Evolutionary conservation across 1,284 basidiomycete species (phyloP).

Genomic region (Microbotryum saponariae): DNA sequence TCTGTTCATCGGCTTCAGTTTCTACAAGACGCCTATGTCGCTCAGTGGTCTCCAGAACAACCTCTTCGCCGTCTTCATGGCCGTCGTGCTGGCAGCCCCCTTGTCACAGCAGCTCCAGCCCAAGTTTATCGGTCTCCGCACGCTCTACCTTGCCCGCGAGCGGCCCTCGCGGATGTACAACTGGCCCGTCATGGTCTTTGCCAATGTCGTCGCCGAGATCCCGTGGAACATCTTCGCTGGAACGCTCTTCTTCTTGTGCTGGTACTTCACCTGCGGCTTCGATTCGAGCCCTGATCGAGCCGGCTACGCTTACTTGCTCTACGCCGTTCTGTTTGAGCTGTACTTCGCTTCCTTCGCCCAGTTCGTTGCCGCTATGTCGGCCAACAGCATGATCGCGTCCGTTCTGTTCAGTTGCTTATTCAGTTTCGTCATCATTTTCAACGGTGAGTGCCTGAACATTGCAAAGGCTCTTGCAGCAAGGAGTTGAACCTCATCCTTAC

Average conservation of each 20-base stretch:
- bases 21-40: slow-evolving; percentile 60
- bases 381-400: slow-evolving; percentile 52
- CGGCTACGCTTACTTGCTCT: slow-evolving; percentile 50
- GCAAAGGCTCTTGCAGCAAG: no score
- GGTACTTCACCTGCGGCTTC: slow-evolving; percentile 43
- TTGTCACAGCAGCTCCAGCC: slow-evolving; percentile 45
- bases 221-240: slow-evolving; percentile 37
- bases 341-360: slow-evolving; percentile 50
- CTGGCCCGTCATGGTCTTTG: slow-evolving; percentile 59
- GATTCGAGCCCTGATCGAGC: slow-evolving; percentile 40
- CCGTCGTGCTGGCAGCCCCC: slow-evolving; percentile 42
- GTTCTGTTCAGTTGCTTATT: slow-evolving; percentile 36
- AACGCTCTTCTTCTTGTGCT: slow-evolving; percentile 43
- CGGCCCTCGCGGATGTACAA: slow-evolving; percentile 69
- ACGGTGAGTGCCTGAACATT: slow-evolving; percentile 36
- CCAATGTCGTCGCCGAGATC: slow-evolving; percentile 43
- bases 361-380: slow-evolving; percentile 58
- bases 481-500: neutral
- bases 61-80: slow-evolving; percentile 60
- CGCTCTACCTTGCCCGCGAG: slow-evolving; percentile 65
- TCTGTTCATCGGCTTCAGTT: slow-evolving; percentile 48
- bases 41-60: slow-evolving; percentile 73
- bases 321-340: slow-evolving; percentile 38
- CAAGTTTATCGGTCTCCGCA: slow-evolving; percentile 47
- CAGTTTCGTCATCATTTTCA: slow-evolving; percentile 44